These are phyloP conservation scores for Penicillium desertorum DNA, from an alignment of 495 filamentous ascomycete species.

Conservation along the genomic window DNA sequence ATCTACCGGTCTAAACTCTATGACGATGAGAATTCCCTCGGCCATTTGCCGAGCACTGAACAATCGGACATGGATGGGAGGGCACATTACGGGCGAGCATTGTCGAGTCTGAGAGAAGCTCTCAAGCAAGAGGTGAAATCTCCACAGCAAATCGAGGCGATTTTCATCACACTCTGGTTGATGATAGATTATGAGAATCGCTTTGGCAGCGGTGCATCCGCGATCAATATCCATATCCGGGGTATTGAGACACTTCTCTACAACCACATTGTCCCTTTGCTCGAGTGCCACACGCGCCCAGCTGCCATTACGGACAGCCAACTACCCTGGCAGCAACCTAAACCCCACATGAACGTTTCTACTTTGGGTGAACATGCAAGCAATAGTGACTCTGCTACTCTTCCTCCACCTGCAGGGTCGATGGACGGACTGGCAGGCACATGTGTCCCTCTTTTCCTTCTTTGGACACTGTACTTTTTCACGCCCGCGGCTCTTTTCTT, in stretches of 20 bases:
- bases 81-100: conserved; percentile 33
- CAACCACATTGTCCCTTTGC: conserved; percentile 34
- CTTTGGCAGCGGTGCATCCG: conserved; percentile 33
- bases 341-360: not conserved
- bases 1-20: conserved; percentile 28
- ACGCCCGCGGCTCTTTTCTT: conserved; percentile 32
- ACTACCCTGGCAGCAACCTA: not conserved
- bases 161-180: conserved; percentile 38
- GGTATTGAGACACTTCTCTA: conserved; percentile 32
- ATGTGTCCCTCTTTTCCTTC: conserved; percentile 34
- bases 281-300: conserved; percentile 14
- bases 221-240: conserved; percentile 36
- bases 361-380: not conserved
- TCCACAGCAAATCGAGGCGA: conserved; percentile 31
- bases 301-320: not conserved
- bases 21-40: conserved; percentile 18
- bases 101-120: conserved; percentile 33
- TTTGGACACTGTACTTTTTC: conserved; percentile 39
- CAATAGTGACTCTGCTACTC: not conserved
- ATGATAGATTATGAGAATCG: conserved; percentile 41
- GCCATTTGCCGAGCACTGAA: conserved; percentile 13
- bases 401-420: not conserved
- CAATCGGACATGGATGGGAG: conserved; percentile 24
- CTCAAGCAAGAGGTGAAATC: conserved; percentile 32
- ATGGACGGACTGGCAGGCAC: conserved; percentile 22